Percentiles rank a stretch among this genome's conserved stretches.
phyloP scores from a whole-genome alignment of 192 early-diverging fungal species.

The Rhizophagus clarus region DNA sequence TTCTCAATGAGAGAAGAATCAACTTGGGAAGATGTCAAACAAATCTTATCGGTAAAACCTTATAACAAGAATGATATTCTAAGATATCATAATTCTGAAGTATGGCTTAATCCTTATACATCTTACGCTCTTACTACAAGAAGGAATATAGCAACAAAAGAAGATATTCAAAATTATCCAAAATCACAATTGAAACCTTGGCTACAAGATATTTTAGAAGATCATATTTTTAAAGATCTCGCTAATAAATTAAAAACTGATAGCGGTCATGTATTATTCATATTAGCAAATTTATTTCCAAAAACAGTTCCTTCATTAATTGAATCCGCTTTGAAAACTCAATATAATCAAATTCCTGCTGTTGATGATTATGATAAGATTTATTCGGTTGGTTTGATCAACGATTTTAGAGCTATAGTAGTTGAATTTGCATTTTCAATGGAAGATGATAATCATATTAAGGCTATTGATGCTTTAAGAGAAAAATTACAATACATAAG shows the following conservation, averaged over 20 bases:
- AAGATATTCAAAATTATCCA: background rate
- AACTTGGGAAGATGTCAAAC: slow-evolving; percentile 7
- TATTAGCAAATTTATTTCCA: slow-evolving; percentile 1
- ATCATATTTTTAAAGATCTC: background rate
- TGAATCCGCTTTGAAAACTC: slow-evolving; percentile 3
- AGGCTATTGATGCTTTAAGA: background rate
- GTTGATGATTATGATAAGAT: slow-evolving; percentile 9
- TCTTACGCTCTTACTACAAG: background rate
- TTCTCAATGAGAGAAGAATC: slow-evolving; percentile 8
- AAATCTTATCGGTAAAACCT: background rate
- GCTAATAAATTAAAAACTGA: background rate
- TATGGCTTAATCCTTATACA: slow-evolving; percentile 18
- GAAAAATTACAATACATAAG: background rate
- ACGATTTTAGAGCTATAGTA: background rate
- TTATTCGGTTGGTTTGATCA: background rate
- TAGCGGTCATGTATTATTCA: background rate
- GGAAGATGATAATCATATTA: slow-evolving; percentile 9
- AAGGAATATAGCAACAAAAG: slow-evolving; percentile 6
- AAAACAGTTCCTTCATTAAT: background rate
- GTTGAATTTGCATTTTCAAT: slow-evolving; percentile 17
- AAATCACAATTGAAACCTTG: background rate
- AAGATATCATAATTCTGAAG: background rate
- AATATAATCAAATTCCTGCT: background rate
- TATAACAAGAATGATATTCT: background rate
- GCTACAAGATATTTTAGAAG: background rate